Evolutionary conservation across 139 green algal species (phyloP).

Genomic region (Closterium sp.): DNA sequence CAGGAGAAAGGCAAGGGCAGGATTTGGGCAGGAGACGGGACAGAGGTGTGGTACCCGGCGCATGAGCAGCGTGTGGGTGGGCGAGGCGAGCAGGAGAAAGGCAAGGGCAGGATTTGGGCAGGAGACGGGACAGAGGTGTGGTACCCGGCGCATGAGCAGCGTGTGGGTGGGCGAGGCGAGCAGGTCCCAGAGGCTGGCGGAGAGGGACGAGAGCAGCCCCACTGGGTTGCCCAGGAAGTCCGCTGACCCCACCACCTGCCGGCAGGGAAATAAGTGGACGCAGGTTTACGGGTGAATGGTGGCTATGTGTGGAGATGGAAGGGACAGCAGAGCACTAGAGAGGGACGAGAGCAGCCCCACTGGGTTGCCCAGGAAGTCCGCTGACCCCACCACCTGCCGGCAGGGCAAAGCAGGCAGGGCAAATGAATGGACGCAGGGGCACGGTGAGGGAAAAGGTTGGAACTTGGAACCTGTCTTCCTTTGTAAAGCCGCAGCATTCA

Average conservation of each 20-base stretch:
- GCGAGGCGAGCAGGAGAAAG: slow-evolving; percentile 18
- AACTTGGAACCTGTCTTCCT: no score
- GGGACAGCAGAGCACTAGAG: no score
- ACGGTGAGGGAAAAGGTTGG: no score
- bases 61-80: neutral
- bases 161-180: slow-evolving; percentile 27
- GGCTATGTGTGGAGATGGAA: no score
- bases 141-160: neutral
- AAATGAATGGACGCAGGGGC: no score
- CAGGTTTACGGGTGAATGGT: no score
- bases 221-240: slow-evolving; percentile 56
- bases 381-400: neutral
- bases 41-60: no score
- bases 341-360: slow-evolving; percentile 40
- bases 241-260: slow-evolving; percentile 51
- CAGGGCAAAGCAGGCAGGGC: no score
- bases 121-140: no score
- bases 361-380: slow-evolving; percentile 54
- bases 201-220: slow-evolving; percentile 42
- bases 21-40: neutral
- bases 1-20: neutral
- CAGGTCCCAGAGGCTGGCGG: slow-evolving; percentile 55
- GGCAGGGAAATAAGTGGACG: no score
- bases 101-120: neutral
- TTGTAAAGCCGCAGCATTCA: neutral